Base-by-base conservation (phyloP, 257 asterid genomes). In the Solanum pinnatisectum region DNA sequence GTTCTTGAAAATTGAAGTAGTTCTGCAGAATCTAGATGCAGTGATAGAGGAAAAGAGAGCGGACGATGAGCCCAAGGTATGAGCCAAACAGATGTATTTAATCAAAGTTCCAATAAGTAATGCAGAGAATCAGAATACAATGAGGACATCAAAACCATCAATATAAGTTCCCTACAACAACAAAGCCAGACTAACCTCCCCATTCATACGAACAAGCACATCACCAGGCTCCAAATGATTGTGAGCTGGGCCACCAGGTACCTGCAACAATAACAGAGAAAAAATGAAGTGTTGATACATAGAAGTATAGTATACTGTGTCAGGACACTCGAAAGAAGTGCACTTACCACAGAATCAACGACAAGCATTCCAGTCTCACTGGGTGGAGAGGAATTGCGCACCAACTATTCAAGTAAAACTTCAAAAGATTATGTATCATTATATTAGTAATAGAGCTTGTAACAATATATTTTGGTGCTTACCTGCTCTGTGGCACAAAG, bases 321-420 rank as follows among this genome's bases (percentile, higher is more conserved):
- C 83, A 83, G 84, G 71, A 86, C 83, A 82, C 85, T 86, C 52
- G 52, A 83, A 23, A 87, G 42, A 86, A 87, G 67, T 37, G 86
- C 83, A 89, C 98, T 93, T 90, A 97, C 99, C 94, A 94, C 99
- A 10, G 98, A 96, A 90, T 97, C 99, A 20, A 97, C 98, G 60
- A 97, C 99, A 73, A 97, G 99, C 99, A 97, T 97, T 89, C 99
- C 99, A 87, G 99, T 97, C 94, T 97, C 99, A 83, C 90, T 97
- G 5, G 92, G 94, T n/a, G 97, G 98, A 91, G 98, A 94, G 85
- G 98, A 96, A 91, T 86, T 91, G 83, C 99, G 99, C 76, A 96
- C 99, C 88, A 96, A 90, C 99, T 97, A 90, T 81, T 89, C 87
- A 46, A 42, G 46, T 35, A 37, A 52, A 49, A 73, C 18, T 36